These are phyloP conservation scores for Wickerhamiella occidentalis DNA, from an alignment of 805 yeast genomes.

Conservation along the genomic window DNA sequence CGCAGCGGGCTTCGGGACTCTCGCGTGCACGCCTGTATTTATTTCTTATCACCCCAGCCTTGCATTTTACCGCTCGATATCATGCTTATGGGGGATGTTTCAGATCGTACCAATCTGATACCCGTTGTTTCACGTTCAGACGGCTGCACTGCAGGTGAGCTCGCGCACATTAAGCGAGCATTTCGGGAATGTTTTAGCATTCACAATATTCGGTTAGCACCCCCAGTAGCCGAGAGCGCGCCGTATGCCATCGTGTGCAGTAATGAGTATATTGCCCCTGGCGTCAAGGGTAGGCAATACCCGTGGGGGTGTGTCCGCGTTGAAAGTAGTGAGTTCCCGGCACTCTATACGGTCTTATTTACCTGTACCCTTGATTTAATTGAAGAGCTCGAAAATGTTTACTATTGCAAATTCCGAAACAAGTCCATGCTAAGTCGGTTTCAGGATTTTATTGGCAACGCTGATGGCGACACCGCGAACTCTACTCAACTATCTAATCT, in stretches of 20 bases:
- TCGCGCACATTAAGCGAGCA: neutral
- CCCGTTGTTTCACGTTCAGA: neutral
- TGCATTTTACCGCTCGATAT: neutral
- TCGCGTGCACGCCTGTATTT: conserved; percentile 1
- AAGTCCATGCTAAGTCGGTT: neutral
- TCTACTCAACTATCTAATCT: neutral
- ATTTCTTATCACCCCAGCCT: conserved; percentile 2
- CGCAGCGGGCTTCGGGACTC: neutral
- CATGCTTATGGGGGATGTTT: neutral
- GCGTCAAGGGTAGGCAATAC: neutral
- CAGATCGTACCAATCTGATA: neutral
- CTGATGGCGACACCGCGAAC: neutral
- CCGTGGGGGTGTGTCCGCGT: neutral
- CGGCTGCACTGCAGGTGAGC: neutral
- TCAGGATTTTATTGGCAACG: neutral
- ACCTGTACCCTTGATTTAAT: neutral
- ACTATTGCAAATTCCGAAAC: neutral
- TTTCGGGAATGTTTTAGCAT: neutral
- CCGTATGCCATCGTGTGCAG: neutral
- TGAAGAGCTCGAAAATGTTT: neutral
- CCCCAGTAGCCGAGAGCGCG: neutral
- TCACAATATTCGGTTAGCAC: neutral
- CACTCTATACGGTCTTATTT: neutral
- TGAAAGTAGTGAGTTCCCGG: neutral
- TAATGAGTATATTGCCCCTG: neutral